Conservation (phyloP, 1,284 basidiomycete genomes). For the Pseudozyma flocculosa region DNA sequence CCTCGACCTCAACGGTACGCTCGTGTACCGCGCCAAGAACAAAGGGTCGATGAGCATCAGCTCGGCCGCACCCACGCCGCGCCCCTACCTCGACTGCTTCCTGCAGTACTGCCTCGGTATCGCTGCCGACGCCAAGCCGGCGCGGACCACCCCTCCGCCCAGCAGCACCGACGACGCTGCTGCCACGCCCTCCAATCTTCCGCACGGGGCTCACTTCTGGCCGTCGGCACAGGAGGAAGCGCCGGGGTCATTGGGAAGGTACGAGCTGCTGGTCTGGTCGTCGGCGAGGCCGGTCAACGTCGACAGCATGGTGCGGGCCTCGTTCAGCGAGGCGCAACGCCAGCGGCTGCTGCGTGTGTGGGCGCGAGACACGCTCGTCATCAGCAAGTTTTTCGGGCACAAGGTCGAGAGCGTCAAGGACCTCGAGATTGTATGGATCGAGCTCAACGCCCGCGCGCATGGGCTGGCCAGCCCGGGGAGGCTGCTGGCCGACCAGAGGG, state of each 20-base stretch:
- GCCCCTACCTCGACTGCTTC: conserved; percentile 72
- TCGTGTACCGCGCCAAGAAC: conserved; percentile 67
- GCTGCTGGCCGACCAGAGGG: conserved; percentile 23
- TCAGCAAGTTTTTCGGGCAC: conserved; percentile 9
- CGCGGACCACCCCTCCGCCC: no score
- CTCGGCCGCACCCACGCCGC: conserved; percentile 33
- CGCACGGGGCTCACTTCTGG: conserved; percentile 46
- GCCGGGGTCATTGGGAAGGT: conserved; percentile 62
- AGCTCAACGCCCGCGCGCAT: conserved; percentile 56
- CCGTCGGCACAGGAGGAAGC: neutral
- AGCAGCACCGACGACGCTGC: no score
- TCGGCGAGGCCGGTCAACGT: conserved; percentile 80
- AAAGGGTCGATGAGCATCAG: conserved; percentile 13
- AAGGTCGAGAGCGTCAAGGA: conserved; percentile 65
- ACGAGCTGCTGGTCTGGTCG: conserved; percentile 84
- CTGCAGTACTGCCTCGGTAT: conserved; percentile 62
- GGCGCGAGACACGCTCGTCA: conserved; percentile 73
- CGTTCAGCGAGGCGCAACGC: conserved; percentile 53
- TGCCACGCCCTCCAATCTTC: conserved; percentile 2
- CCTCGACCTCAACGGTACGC: conserved; percentile 78
- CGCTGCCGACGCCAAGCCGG: no score
- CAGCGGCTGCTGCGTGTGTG: conserved; percentile 67
- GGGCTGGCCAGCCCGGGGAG: neutral
- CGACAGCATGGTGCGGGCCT: conserved; percentile 60
- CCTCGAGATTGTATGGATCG: conserved; percentile 71